phyloP scores from a whole-genome alignment of 202 grass and related monocot species.

The Digitaria exilis region DNA sequence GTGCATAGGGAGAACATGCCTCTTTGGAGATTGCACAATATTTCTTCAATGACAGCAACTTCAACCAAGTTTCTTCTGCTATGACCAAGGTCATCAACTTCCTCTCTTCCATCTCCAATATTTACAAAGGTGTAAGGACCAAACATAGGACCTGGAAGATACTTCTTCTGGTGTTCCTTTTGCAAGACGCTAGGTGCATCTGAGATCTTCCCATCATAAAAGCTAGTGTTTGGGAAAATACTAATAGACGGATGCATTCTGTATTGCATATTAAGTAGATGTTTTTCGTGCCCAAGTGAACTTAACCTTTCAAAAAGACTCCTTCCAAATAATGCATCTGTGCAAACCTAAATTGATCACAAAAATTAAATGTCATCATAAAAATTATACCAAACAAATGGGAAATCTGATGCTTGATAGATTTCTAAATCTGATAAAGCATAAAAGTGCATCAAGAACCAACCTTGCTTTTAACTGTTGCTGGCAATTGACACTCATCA shows the following conservation, averaged over 20 bases:
- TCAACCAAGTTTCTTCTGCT: conserved; percentile 65
- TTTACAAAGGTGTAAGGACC: conserved; percentile 75
- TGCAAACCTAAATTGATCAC: conserved; percentile 17
- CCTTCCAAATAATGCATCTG: conserved; percentile 62
- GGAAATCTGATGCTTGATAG: neutral
- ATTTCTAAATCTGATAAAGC: neutral
- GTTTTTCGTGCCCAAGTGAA: conserved; percentile 63
- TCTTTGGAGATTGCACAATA: conserved; percentile 44
- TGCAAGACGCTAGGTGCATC: conserved; percentile 59
- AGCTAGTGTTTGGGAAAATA: conserved; percentile 60
- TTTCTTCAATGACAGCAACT: conserved; percentile 50
- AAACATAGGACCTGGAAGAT: conserved; percentile 58
- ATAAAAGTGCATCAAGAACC: neutral
- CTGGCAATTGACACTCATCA: conserved; percentile 64
- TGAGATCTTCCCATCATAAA: conserved; percentile 57
- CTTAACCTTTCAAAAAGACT: conserved; percentile 76
- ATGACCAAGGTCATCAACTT: conserved; percentile 35
- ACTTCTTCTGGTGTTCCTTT: conserved; percentile 39
- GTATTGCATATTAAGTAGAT: conserved; percentile 75
- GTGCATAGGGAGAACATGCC: conserved; percentile 36
- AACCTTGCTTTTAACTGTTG: conserved; percentile 68
- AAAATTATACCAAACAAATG: conserved; percentile 8
- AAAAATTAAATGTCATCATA: neutral
- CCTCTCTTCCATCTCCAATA: conserved; percentile 61
- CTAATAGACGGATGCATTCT: conserved; percentile 85